Conservation (phyloP, 2,329 filamentous ascomycete species). For the Escovopsis sp. region DNA sequence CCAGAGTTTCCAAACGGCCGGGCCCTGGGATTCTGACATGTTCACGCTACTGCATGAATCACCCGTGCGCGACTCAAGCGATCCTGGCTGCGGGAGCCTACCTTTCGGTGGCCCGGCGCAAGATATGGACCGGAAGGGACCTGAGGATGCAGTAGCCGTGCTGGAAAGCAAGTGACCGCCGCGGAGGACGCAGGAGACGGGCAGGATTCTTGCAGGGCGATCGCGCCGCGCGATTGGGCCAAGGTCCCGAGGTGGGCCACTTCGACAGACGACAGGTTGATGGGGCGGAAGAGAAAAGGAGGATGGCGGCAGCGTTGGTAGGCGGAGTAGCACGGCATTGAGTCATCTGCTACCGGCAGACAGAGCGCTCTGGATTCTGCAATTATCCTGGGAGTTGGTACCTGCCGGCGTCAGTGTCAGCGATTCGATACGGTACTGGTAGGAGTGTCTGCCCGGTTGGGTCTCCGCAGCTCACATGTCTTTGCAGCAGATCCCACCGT, state of each 20-base stretch:
- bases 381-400: not conserved
- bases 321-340: constrained; percentile 1
- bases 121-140: too few relatives aligned
- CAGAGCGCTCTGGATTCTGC: not conserved
- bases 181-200: not conserved
- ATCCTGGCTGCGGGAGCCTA: constrained; percentile 4
- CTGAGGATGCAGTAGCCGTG: too few relatives aligned
- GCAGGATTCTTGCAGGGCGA: constrained; percentile 4
- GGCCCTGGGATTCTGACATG: constrained; percentile 2
- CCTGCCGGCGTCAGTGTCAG: too few relatives aligned
- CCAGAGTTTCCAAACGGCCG: constrained; percentile 3
- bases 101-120: not conserved
- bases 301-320: constrained; percentile 3
- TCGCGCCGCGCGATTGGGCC: constrained; percentile 4
- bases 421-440: too few relatives aligned
- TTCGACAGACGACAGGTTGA: not conserved
- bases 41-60: constrained; percentile 6
- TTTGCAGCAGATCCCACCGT: not conserved
- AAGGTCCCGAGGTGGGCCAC: too few relatives aligned
- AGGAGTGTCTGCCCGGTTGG: too few relatives aligned
- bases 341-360: not conserved
- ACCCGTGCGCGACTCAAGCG: constrained; percentile 3
- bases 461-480: too few relatives aligned
- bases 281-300: constrained; percentile 4
- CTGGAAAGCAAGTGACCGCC: not conserved